Conservation (phyloP, 2,329 filamentous ascomycete genomes). For the Aspergillus pseudoglaucus region DNA sequence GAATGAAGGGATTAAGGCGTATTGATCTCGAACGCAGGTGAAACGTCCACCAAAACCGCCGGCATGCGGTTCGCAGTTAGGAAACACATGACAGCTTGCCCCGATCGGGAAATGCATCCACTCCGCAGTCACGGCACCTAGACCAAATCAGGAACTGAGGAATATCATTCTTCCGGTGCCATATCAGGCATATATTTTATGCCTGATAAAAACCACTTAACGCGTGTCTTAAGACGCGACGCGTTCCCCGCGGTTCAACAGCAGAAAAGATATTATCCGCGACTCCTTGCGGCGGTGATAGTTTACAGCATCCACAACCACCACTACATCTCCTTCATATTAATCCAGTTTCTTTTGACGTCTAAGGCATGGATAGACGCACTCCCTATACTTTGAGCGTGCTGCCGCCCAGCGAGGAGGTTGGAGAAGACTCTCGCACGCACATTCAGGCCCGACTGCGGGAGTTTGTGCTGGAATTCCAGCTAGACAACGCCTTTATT, state of each 20-base stretch:
- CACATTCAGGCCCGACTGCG: conserved; percentile 74
- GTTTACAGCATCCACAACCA: conserved; percentile 7
- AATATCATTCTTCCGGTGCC: conserved; percentile 9
- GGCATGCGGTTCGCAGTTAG: conserved; percentile 14
- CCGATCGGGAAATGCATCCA: conserved; percentile 24
- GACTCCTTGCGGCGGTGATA: conserved; percentile 7
- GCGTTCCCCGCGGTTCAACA: conserved; percentile 23
- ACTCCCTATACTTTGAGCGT: conserved; percentile 81
- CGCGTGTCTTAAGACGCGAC: conserved; percentile 30
- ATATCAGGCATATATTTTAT: conserved; percentile 1
- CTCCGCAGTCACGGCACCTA: conserved; percentile 7
- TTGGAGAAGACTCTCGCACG: conserved; percentile 61
- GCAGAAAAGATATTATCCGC: conserved; percentile 23
- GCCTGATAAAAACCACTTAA: conserved; percentile 32
- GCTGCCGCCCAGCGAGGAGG: conserved; percentile 61
- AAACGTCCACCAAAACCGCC: conserved; percentile 9
- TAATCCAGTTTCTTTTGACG: conserved; percentile 9
- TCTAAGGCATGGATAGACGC: conserved; percentile 68
- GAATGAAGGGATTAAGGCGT: not conserved
- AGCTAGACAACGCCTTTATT: conserved; percentile 88
- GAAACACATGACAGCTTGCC: conserved; percentile 16
- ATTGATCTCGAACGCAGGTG: not conserved
- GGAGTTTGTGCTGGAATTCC: conserved; percentile 87
- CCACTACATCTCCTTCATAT: conserved; percentile 2
- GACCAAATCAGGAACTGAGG: conserved; percentile 4